These are phyloP conservation scores for Fomitopsis betulina DNA, from an alignment of 1,284 basidiomycete genomes.

Conservation along the genomic window DNA sequence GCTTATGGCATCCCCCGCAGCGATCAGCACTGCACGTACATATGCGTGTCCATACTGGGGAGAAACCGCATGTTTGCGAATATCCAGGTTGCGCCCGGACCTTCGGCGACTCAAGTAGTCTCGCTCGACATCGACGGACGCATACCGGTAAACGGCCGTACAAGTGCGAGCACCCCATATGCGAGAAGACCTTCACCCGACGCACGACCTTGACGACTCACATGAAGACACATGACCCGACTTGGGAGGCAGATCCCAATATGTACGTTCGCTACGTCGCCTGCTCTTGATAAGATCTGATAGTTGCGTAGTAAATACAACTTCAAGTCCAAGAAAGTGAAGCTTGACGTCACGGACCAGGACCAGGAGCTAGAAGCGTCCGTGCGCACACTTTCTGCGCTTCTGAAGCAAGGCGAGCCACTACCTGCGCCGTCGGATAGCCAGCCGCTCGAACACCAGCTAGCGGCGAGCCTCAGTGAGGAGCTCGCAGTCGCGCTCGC, in stretches of 20 bases:
- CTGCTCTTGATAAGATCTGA: background rate
- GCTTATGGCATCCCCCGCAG: conserved; percentile 32
- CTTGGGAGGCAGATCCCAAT: conserved; percentile 76
- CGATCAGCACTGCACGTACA: conserved; percentile 85
- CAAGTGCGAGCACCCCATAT: conserved; percentile 73
- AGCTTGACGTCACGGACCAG: conserved; percentile 43
- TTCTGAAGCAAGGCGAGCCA: conserved; percentile 41
- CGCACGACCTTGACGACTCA: conserved; percentile 76
- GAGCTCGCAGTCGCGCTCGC: conserved; percentile 73
- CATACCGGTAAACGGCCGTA: conserved; percentile 83
- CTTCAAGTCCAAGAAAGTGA: conserved; percentile 66
- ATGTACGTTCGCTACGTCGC: conserved; percentile 45
- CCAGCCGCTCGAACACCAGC: conserved; percentile 47
- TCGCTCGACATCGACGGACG: conserved; percentile 83
- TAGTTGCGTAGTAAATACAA: conserved; percentile 55
- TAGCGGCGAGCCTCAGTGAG: conserved; percentile 61
- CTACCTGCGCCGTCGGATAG: background rate
- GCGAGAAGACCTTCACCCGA: conserved; percentile 82
- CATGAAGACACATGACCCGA: conserved; percentile 79
- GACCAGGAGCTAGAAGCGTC: conserved; percentile 57
- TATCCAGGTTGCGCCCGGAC: conserved; percentile 80
- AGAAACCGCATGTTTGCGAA: conserved; percentile 85
- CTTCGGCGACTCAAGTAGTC: conserved; percentile 84
- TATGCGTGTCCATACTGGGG: conserved; percentile 82
- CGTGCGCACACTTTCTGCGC: conserved; percentile 63